Conservation (phyloP, 768 basidiomycete genomes). For the Termitomyces sp. region DNA sequence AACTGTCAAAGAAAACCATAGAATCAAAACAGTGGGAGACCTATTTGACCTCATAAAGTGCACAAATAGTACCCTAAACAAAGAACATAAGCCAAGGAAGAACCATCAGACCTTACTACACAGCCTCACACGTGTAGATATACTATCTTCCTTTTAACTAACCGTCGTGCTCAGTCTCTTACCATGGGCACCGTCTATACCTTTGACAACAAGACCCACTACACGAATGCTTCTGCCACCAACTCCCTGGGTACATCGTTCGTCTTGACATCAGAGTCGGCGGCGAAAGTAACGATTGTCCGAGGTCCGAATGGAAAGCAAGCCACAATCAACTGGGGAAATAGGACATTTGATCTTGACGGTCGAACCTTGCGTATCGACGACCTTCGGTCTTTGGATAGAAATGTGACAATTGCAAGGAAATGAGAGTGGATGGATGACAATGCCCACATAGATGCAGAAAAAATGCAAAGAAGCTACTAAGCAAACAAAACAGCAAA, state of each 20-base stretch:
- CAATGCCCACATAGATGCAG: not conserved
- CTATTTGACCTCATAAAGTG: no score
- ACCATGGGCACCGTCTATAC: not conserved
- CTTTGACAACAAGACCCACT: not conserved
- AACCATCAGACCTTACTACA: no score
- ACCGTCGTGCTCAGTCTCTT: no score
- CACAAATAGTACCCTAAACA: no score
- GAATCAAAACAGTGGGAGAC: no score
- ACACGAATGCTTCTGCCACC: not conserved
- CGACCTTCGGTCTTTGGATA: not conserved
- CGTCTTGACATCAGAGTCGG: not conserved
- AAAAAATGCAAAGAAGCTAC: not conserved
- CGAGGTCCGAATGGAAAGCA: not conserved
- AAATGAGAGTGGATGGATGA: not conserved
- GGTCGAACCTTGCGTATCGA: not conserved
- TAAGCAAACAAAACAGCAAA: not conserved
- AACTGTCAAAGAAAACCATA: no score
- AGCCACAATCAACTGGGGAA: not conserved
- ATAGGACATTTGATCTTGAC: not conserved
- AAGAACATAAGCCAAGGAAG: no score
- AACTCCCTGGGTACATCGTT: not conserved
- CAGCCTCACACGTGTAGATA: no score
- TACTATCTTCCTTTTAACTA: no score
- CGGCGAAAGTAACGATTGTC: not conserved
- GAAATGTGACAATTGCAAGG: not conserved